Conservation (phyloP, 805 yeast genomes). For the Wickerhamomyces xylosicus region DNA sequence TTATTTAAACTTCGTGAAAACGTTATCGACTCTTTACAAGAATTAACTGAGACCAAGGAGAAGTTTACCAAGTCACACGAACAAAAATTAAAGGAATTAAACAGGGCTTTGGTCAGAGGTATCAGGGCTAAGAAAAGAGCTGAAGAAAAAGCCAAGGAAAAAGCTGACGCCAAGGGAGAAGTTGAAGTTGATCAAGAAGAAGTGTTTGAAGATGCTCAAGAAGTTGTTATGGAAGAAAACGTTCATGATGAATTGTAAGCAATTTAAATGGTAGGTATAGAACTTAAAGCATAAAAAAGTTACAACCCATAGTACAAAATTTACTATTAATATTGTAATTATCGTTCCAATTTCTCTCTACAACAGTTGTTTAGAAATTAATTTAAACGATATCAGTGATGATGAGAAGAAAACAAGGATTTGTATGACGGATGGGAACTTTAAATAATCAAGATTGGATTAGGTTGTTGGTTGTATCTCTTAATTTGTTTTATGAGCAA, state of each 20-base stretch:
- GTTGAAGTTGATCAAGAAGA: constrained; percentile 1
- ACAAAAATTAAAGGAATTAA: constrained; percentile 23
- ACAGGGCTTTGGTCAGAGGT: constrained; percentile 6
- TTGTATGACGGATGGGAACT: no score
- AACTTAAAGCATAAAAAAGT: no score
- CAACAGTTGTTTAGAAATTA: no score
- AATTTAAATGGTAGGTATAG: not conserved
- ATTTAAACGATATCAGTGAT: no score
- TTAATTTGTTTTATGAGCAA: no score
- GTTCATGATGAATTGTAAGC: not conserved
- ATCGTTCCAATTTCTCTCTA: no score
- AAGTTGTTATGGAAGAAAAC: not conserved
- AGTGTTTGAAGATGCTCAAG: not conserved
- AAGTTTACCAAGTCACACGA: constrained; percentile 15
- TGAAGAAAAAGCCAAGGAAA: constrained; percentile 8
- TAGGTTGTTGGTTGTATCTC: no score
- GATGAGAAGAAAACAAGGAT: no score
- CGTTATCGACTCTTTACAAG: constrained; percentile 15
- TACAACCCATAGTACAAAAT: no score
- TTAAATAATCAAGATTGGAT: no score
- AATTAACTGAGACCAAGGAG: constrained; percentile 9
- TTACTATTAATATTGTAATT: no score
- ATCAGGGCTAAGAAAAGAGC: constrained; percentile 14
- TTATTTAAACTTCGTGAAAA: constrained; percentile 21
- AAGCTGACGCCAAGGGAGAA: constrained; percentile 1